Evolutionary conservation across 148 eudicot species (phyloP).

Genomic region (Salicornia ramosissima): DNA sequence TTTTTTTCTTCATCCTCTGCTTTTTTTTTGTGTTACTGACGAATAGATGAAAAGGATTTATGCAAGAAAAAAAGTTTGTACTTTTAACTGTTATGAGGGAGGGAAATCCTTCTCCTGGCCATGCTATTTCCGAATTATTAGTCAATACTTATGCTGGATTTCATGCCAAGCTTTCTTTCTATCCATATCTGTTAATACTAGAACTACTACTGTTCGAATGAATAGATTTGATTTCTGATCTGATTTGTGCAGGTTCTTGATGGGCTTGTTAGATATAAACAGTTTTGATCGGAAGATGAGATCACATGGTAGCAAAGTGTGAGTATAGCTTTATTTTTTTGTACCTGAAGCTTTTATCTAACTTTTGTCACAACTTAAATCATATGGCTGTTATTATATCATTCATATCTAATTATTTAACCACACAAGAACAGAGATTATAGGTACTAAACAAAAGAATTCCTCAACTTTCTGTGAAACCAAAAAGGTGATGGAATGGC

Average conservation of each 20-base stretch:
- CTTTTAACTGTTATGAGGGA: too few species aligned
- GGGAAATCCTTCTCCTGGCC: too few species aligned
- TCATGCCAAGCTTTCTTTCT: too few species aligned
- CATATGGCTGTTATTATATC: background rate
- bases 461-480: background rate
- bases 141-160: too few species aligned
- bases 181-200: too few species aligned
- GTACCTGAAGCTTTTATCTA: background rate
- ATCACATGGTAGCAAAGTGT: constrained; percentile 5
- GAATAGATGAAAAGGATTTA: too few species aligned
- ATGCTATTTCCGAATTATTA: too few species aligned
- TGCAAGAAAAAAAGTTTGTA: too few species aligned
- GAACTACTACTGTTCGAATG: background rate
- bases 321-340: constrained; percentile 10
- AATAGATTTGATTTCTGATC: background rate
- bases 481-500: background rate
- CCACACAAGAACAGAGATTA: too few species aligned
- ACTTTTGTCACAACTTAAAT: background rate
- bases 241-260: constrained; percentile 17
- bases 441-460: background rate
- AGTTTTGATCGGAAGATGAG: constrained; percentile 3
- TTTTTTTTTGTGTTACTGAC: too few species aligned
- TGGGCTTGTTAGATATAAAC: constrained; percentile 19
- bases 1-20: too few species aligned
- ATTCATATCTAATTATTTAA: background rate